phyloP scores from a whole-genome alignment of 768 basidiomycete species.

The Butyriboletus loyo region DNA sequence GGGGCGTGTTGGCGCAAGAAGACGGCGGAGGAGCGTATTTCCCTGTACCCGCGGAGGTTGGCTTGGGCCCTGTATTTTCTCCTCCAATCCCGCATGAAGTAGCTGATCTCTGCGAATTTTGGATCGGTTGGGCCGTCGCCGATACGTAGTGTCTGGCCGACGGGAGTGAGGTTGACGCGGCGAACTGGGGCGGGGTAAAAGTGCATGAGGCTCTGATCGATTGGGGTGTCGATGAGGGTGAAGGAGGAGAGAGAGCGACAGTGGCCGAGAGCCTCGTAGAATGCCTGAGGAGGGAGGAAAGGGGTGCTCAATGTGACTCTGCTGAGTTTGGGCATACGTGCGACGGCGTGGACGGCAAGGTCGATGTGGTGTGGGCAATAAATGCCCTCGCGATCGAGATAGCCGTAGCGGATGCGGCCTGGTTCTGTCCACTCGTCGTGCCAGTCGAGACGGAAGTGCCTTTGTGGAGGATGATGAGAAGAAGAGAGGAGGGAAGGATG shows the following conservation, averaged over 20 bases:
- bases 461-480: conserved; percentile 4
- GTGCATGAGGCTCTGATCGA: conserved; percentile 34
- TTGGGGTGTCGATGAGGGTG: conserved; percentile 32
- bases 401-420: conserved; percentile 31
- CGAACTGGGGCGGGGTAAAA: conserved; percentile 26
- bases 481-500: rapidly evolving
- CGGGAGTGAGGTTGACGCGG: conserved; percentile 29
- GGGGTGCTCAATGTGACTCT: conserved; percentile 30
- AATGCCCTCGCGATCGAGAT: conserved; percentile 31
- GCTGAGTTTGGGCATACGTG: conserved; percentile 30
- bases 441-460: conserved; percentile 34
- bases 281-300: conserved; percentile 30
- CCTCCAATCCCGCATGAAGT: conserved; percentile 36
- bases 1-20: conserved; percentile 32
- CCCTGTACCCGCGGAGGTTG: conserved; percentile 27
- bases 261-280: conserved; percentile 28
- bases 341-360: conserved; percentile 23
- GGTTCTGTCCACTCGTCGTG: conserved; percentile 38
- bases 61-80: conserved; percentile 34
- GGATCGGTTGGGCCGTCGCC: conserved; percentile 34
- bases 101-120: conserved; percentile 30
- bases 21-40: conserved; percentile 28
- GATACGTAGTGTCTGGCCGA: conserved; percentile 34
- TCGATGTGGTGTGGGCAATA: conserved; percentile 31
- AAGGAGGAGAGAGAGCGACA: conserved; percentile 28